These are phyloP conservation scores for Gossypium ekmanianum DNA, from an alignment of 345 rosid genomes.

Conservation along the genomic window DNA sequence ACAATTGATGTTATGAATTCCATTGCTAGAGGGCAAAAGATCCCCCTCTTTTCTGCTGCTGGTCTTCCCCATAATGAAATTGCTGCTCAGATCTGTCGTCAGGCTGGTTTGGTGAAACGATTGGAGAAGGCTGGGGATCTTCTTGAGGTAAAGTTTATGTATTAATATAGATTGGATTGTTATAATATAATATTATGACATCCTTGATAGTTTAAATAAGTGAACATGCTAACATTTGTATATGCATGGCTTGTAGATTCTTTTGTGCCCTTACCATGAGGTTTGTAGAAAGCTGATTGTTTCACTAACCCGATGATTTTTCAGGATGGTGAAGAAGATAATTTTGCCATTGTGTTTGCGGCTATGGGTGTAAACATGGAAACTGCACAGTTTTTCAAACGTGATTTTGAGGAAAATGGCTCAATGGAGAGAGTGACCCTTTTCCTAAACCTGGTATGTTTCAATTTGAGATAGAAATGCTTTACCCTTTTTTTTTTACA, in stretches of 20 bases:
- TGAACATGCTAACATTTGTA: background rate
- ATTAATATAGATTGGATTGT: conserved; percentile 2
- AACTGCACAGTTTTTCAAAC: conserved; percentile 93
- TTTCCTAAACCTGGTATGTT: conserved; percentile 74
- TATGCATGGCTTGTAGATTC: background rate
- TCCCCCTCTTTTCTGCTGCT: conserved; percentile 97
- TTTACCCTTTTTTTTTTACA: background rate
- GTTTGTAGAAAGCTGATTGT: background rate
- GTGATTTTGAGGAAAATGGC: conserved; percentile 96
- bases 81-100: conserved; percentile 98
- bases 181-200: background rate
- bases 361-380: conserved; percentile 99
- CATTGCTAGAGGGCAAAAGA: conserved; percentile 96
- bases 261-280: background rate
- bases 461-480: background rate
- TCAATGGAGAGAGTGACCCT: conserved; percentile 98
- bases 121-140: conserved; percentile 76
- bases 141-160: conserved; percentile 48
- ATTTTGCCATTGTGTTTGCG: conserved; percentile 95
- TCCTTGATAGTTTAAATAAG: background rate
- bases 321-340: conserved; percentile 85
- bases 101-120: conserved; percentile 96
- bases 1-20: conserved; percentile 98
- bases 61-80: conserved; percentile 99
- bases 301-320: conserved; percentile 13